These are phyloP conservation scores for Talaromyces piceae DNA, from an alignment of 2,329 filamentous ascomycete species.

Conservation along the genomic window DNA sequence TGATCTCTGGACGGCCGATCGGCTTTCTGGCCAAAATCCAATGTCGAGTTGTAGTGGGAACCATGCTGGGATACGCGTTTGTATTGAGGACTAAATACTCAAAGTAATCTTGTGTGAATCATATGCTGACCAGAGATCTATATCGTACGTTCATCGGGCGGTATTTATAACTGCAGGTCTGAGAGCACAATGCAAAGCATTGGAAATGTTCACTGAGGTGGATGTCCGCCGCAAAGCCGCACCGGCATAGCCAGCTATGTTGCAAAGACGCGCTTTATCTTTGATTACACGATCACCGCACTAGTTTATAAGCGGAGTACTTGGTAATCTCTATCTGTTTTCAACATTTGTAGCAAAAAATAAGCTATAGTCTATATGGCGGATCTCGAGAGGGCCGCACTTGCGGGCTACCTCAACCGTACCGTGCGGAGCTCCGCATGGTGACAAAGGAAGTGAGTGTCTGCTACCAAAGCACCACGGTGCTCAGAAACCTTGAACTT, in stretches of 20 bases:
- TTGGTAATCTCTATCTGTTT: not conserved
- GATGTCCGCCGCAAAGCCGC: not conserved
- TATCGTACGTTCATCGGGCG: too few relatives aligned
- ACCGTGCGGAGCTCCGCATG: not conserved
- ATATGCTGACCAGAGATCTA: too few relatives aligned
- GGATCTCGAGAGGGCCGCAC: not conserved
- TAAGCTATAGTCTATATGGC: not conserved
- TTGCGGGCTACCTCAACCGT: not conserved
- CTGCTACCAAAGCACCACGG: not conserved
- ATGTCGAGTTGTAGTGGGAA: conserved; percentile 25
- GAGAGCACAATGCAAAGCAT: too few relatives aligned
- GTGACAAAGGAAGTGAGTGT: not conserved
- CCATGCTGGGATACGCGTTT: not conserved
- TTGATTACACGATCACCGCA: not conserved
- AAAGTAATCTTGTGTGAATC: too few relatives aligned
- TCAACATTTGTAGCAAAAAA: not conserved
- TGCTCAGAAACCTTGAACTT: not conserved
- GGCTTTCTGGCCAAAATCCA: conserved; percentile 40
- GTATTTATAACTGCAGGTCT: too few relatives aligned
- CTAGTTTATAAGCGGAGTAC: not conserved
- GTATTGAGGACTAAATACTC: too few relatives aligned
- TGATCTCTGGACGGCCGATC: conserved; percentile 25
- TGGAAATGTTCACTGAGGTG: not conserved
- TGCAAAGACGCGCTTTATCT: not conserved
- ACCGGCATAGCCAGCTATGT: not conserved